Base-by-base conservation (phyloP, 2,329 filamentous ascomycete species). In the Juglanconis oblonga region DNA sequence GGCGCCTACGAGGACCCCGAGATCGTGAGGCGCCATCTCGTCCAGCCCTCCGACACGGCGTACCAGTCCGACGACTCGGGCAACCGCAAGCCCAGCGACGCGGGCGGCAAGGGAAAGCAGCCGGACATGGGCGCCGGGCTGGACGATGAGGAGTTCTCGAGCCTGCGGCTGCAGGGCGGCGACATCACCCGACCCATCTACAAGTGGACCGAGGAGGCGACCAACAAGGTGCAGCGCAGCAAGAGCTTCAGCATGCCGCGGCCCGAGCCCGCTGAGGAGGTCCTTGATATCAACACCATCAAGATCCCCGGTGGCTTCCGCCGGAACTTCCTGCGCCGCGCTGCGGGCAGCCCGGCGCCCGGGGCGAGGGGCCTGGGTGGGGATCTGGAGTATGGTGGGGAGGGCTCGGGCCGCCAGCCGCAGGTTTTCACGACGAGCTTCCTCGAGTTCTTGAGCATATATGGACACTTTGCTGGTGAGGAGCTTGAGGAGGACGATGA, bases 401-500 rank as follows among this genome's bases (percentile, higher is more conserved):
- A 69, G 55, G 74, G 67, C 55, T 68, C 64, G 71, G 75, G 71
- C 71, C 69, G 67, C 71, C 79, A 81, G 58, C 84, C 84, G 42
- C 85, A 86, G 63, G 80, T 96, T 36, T 87, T 97, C 61, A 97
- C 95, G 0, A 92, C 84, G 66, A 99, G 90, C 74, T 99, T 99
- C 72, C 84, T 99, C 62, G 96, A 99, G 73, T 99, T 99, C 69
- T 74, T 99, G 54, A 93, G 91, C 7, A 83, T 99, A 35, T 99
- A 97, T 68, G 95, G 95, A 4, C 95, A 99, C 76, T 99, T 99
- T 72, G 95, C 95, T 2, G 95, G 95, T 75, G 95, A 99, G 74
- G 90, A 97, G 71, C 83, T 99, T 11, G 93, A 97, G 72, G 95
- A 99, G 74, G 95, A 98, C 67, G 95, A 98, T 67, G 94, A 98